phyloP scores from a whole-genome alignment of 2,329 filamentous ascomycete genomes.

The Aspergillus quadrilineatus region DNA sequence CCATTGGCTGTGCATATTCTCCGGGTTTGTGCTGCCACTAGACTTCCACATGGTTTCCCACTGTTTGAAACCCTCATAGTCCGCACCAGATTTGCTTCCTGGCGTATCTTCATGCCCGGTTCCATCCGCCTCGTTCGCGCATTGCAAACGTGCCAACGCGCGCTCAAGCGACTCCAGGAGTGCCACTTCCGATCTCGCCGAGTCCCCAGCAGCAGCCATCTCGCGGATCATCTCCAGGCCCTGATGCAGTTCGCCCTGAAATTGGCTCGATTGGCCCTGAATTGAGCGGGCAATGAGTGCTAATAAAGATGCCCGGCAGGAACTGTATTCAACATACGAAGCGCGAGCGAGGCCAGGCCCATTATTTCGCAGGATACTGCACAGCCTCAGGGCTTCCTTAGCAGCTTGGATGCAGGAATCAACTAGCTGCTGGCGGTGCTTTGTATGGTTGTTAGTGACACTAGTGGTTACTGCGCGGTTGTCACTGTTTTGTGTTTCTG shows the following conservation, averaged over 20 bases:
- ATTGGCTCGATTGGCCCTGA: slow-evolving; percentile 24
- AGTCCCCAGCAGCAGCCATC: slow-evolving; percentile 33
- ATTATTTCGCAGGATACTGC: slow-evolving; percentile 23
- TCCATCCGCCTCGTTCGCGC: neutral
- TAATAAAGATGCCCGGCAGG: slow-evolving; percentile 35
- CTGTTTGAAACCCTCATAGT: slow-evolving; percentile 22
- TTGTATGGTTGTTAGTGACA: neutral
- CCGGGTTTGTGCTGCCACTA: neutral
- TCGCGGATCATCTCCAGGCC: slow-evolving; percentile 32
- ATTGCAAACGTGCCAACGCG: slow-evolving; percentile 22
- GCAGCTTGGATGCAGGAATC: slow-evolving; percentile 30
- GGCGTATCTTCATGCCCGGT: neutral
- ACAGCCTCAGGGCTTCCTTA: slow-evolving; percentile 27
- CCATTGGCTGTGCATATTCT: neutral
- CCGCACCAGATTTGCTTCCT: neutral
- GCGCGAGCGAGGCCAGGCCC: slow-evolving; percentile 31
- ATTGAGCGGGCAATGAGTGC: slow-evolving; percentile 37
- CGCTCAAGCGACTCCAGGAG: slow-evolving; percentile 33
- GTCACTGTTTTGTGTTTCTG: neutral
- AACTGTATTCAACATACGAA: slow-evolving; percentile 39
- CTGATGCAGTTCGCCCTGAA: slow-evolving; percentile 21
- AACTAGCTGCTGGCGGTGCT: slow-evolving; percentile 20
- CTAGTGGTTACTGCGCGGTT: neutral
- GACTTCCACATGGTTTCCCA: slow-evolving; percentile 19
- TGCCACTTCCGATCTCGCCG: slow-evolving; percentile 32